phyloP scores from a whole-genome alignment of 2,329 filamentous ascomycete species.

The Neoscytalidium dimidiatum region DNA sequence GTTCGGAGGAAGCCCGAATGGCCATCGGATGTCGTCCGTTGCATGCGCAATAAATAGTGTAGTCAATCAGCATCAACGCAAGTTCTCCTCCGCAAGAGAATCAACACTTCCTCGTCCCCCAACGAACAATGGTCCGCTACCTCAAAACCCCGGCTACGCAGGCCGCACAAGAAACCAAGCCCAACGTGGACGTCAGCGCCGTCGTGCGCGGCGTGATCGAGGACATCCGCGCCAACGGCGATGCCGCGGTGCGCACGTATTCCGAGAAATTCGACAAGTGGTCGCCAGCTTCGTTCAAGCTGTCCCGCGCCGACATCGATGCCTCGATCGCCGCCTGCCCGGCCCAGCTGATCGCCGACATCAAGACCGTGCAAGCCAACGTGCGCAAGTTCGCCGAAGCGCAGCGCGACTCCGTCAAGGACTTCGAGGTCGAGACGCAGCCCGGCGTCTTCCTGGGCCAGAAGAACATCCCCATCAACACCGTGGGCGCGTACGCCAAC shows the following conservation, averaged over 20 bases:
- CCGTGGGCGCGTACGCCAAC: constrained; percentile 45
- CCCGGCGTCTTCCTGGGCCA: constrained; percentile 53
- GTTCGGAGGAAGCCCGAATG: not conserved
- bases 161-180: not conserved
- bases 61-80: not conserved
- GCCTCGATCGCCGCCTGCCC: constrained; percentile 51
- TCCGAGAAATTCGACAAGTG: constrained; percentile 58
- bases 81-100: not conserved
- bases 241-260: constrained; percentile 51
- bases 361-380: constrained; percentile 54
- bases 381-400: constrained; percentile 53
- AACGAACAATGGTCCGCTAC: not conserved
- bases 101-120: not conserved
- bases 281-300: constrained; percentile 52
- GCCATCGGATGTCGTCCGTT: not conserved
- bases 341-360: constrained; percentile 54
- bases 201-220: constrained; percentile 54
- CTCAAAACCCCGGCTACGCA: not conserved
- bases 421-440: constrained; percentile 47
- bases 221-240: constrained; percentile 49
- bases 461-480: constrained; percentile 51
- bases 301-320: constrained; percentile 41
- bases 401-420: constrained; percentile 47
- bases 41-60: not conserved
- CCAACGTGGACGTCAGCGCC: not conserved